Conservation (phyloP, 768 basidiomycete species). For the Suillus tomentosus region DNA sequence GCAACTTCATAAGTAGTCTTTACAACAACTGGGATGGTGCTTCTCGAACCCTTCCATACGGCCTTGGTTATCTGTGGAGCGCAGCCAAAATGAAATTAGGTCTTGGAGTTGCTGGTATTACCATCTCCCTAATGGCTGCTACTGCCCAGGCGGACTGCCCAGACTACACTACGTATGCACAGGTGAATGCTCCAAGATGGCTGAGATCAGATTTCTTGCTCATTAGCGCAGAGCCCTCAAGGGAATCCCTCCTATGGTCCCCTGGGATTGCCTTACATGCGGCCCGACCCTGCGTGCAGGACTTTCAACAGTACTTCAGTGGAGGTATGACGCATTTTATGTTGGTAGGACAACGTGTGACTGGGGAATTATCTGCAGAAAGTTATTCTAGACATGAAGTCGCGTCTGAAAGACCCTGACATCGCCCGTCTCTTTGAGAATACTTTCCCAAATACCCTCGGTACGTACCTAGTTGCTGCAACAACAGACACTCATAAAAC, state of each 20-base stretch:
- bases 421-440: conserved; percentile 80
- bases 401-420: conserved; percentile 73
- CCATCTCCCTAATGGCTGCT: conserved; percentile 26
- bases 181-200: conserved; percentile 36
- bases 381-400: conserved; percentile 75
- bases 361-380: conserved; percentile 40
- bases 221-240: conserved; percentile 50
- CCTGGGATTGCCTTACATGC: conserved; percentile 69
- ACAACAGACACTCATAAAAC: conserved; percentile 3
- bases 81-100: conserved; percentile 22
- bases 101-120: conserved; percentile 25
- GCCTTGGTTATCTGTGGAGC: conserved; percentile 14
- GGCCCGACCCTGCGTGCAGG: conserved; percentile 66
- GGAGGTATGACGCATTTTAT: conserved; percentile 47
- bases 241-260: conserved; percentile 61
- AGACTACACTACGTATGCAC: conserved; percentile 62
- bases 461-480: conserved; percentile 36
- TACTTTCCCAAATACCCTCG: conserved; percentile 80
- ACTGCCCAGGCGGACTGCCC: conserved; percentile 47
- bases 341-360: conserved; percentile 1
- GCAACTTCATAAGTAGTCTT: conserved; percentile 15
- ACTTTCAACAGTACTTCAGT: conserved; percentile 78
- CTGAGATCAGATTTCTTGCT: background rate
- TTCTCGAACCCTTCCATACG: conserved; percentile 9
- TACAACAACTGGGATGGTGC: conserved; percentile 11